Evolutionary conservation across 306 rosid species (phyloP).

Genomic region (Gleditsia sinensis): DNA sequence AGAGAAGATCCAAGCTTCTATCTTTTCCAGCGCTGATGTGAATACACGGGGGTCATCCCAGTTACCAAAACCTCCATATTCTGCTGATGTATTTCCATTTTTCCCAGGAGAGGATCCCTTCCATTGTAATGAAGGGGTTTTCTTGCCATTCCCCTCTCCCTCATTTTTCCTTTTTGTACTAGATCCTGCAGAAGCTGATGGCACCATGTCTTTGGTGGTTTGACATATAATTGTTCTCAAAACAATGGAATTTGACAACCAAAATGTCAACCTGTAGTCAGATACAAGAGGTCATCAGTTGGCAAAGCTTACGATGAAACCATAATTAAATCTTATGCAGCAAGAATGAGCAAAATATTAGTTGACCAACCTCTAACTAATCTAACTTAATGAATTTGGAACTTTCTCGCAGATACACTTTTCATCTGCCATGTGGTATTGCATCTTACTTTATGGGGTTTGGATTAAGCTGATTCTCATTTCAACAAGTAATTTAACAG

Average conservation of each 20-base stretch:
- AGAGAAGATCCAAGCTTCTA: slow-evolving; percentile 94
- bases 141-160: slow-evolving; percentile 48
- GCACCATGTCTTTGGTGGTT: slow-evolving; percentile 40
- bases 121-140: slow-evolving; percentile 58
- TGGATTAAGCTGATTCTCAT: slow-evolving; percentile 22
- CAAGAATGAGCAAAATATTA: slow-evolving; percentile 29
- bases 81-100: slow-evolving; percentile 41
- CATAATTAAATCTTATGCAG: slow-evolving; percentile 24
- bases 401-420: slow-evolving; percentile 11
- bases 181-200: slow-evolving; percentile 42
- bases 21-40: slow-evolving; percentile 70
- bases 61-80: slow-evolving; percentile 48
- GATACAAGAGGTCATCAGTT: slow-evolving; percentile 30
- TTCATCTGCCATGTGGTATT: slow-evolving; percentile 13
- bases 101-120: slow-evolving; percentile 59
- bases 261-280: slow-evolving; percentile 77
- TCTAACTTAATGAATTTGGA: slow-evolving; percentile 24
- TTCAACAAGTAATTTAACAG: not conserved
- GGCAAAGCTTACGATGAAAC: slow-evolving; percentile 21
- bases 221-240: slow-evolving; percentile 78
- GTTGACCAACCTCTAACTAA: slow-evolving; percentile 27
- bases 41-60: slow-evolving; percentile 71
- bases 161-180: slow-evolving; percentile 54
- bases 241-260: slow-evolving; percentile 84
- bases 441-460: not conserved